Evolutionary conservation across 1,284 basidiomycete genomes (phyloP).

Genomic region (Ganoderma sinense): DNA sequence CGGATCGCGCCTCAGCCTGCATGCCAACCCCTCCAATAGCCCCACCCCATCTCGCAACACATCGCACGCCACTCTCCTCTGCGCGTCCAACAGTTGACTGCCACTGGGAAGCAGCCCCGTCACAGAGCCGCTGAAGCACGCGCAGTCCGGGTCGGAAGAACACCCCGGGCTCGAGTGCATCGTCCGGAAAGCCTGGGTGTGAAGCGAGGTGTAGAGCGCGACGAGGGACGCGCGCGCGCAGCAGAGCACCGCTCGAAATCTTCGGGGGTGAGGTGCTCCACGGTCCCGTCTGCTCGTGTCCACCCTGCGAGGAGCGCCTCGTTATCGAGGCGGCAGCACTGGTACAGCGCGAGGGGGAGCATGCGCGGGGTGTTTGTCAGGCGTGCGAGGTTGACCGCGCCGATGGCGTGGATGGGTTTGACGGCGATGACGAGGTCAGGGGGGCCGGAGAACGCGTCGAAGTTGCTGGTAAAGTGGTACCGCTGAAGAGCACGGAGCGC

Average conservation of each 20-base stretch:
- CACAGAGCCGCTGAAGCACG: background rate
- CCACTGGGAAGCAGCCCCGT: too few species aligned
- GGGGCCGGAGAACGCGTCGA: background rate
- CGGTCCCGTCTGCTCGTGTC: constrained; percentile 1
- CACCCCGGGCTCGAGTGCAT: background rate
- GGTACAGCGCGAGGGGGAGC: constrained; percentile 9
- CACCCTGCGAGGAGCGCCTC: background rate
- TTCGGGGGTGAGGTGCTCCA: background rate
- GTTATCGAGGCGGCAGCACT: background rate
- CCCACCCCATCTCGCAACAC: background rate
- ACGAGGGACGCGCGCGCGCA: background rate
- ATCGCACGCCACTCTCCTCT: background rate
- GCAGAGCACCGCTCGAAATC: background rate
- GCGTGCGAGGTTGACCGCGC: constrained; percentile 12
- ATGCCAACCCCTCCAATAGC: background rate
- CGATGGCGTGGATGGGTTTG: constrained; percentile 1
- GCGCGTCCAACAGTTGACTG: too few species aligned
- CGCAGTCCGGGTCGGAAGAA: background rate
- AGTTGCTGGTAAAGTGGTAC: background rate
- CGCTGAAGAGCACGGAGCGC: background rate
- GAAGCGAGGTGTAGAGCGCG: background rate
- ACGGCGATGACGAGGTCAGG: background rate
- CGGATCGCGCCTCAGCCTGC: background rate
- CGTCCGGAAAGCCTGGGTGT: background rate
- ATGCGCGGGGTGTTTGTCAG: background rate